Base-by-base conservation (phyloP, 306 rosid genomes). In the Senna siamea region DNA sequence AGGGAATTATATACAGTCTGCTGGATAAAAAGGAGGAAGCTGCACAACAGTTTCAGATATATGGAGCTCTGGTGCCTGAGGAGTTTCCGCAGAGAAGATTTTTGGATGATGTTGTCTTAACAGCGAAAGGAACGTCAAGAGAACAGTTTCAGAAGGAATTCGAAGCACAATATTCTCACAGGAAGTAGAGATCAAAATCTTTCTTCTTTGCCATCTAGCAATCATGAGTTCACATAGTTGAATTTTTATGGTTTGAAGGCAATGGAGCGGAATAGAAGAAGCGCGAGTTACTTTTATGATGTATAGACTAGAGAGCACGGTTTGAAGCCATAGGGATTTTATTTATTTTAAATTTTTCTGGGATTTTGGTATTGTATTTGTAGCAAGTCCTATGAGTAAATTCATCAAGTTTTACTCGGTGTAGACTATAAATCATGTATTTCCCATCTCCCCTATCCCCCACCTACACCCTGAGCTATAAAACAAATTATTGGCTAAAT, bases 1-100 rank as follows among this genome's bases (percentile, higher is more conserved):
- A 93, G 97, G 98, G 98, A 73, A 91, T 93, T 55, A 85, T 93
- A 72, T 93, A 89, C 87, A 88, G 96, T 75, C 92, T 93, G 3
- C 79, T 82, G 51, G 88, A 87, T 79, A 86, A 85, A 76, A 79
- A 84, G 81, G 79, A 85, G 66, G 97, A 93, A 83, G 98, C 98
- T 44, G 89, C 89, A 5, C 75, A 84, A 66, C 92, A 89, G 74
- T 93, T 91, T 58, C 91, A 88, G 85, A 89, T 82, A 51, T 93
- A 91, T 85, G 84, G 56, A 69, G 41, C 88, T 52, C 86, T 93
- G 7, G 94, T 85, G 60, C 98, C 98, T 4, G 86, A 88, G 81
- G 98, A 91, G 65, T 91, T 88, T 82, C 92, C 97, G 26, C 96
- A 89, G 65, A 89, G 86, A 84, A 84, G 88, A 81, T 93, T 91